Evolutionary conservation across 225 moss, liverwort and hornwort species (phyloP), one percentile per base, ranked within the genome.

Genomic region (Neckera pumila): DNA sequence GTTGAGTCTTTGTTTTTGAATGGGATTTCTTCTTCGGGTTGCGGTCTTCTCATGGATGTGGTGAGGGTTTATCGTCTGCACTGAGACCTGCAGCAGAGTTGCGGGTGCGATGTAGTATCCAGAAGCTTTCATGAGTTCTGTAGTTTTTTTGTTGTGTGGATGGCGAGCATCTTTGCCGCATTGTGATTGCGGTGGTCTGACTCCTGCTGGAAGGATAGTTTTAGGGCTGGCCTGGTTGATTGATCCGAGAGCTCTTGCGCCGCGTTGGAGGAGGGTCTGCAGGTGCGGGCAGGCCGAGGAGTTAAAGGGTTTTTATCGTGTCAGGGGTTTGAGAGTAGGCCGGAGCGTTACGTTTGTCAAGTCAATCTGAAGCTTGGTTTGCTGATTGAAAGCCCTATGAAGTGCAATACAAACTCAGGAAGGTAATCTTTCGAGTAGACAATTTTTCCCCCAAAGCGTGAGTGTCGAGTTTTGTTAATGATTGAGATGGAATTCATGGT

Each of bases 101-200:
- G 89, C 74, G 64, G 89, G 93, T 84, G 64, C 64, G 91, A 89
- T 84, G 92, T 92, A 86, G 72, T 90, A 84, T 92, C 77, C 92
- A 90, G 92, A 92, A 91, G 88, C 91, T 91, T 91, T 90, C 78
- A 89, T 79, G 89, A 88, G 91, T 88, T 92, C 92, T 92, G 91
- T 92, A 84, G 23, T 74, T 84, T 66, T 87, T 89, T 94, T 88
- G 86, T 92, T 89, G 88, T 93, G 93, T 93, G 89, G 89, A 92
- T 86, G 92, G 89, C 79, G 86, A 88, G 82, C 78, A 57, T 87
- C 80, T 84, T 61, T 51, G 84, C 60, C 60, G 89, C 79, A 60
- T 81, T 54, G 65, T 82, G 5, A 73, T 56, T 85, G 67, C 67
- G 72, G 87, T 89, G 76, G 78, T 80, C 47, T 69, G 75, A 86